Conservation (phyloP, 768 basidiomycete genomes). For the Macrolepiota albuminosa region DNA sequence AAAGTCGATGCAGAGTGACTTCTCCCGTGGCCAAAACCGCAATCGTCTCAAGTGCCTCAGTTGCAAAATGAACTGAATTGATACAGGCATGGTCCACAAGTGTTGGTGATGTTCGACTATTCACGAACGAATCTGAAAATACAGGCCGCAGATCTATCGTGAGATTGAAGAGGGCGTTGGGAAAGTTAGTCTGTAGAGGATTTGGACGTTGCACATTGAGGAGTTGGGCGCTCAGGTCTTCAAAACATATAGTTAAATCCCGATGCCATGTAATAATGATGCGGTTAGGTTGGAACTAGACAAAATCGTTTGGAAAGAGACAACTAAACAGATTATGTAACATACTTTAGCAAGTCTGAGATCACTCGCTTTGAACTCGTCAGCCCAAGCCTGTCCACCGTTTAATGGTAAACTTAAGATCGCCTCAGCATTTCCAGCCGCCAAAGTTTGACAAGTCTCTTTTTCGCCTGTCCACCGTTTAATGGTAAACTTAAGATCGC, state of each 20-base stretch:
- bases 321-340: not conserved
- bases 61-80: slow-evolving; percentile 42
- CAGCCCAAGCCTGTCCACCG: slow-evolving; percentile 57
- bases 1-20: slow-evolving; percentile 45
- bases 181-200: slow-evolving; percentile 59
- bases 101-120: slow-evolving; percentile 21
- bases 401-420: slow-evolving; percentile 31
- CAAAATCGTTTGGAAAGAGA: not conserved
- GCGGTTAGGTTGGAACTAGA: slow-evolving; percentile 57
- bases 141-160: slow-evolving; percentile 53
- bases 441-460: slow-evolving; percentile 40
- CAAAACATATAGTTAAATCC: slow-evolving; percentile 65
- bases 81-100: slow-evolving; percentile 30
- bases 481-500: slow-evolving; percentile 29
- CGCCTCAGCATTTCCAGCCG: slow-evolving; percentile 15
- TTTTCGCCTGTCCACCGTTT: slow-evolving; percentile 52
- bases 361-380: slow-evolving; percentile 43
- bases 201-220: slow-evolving; percentile 40
- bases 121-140: slow-evolving; percentile 40
- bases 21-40: slow-evolving; percentile 54
- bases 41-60: slow-evolving; percentile 53
- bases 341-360: slow-evolving; percentile 53
- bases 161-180: slow-evolving; percentile 55
- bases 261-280: slow-evolving; percentile 59
- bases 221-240: slow-evolving; percentile 70